Evolutionary conservation across 352 stramenopile genomes (phyloP).

Genomic region (Pythium phragmiticola): DNA sequence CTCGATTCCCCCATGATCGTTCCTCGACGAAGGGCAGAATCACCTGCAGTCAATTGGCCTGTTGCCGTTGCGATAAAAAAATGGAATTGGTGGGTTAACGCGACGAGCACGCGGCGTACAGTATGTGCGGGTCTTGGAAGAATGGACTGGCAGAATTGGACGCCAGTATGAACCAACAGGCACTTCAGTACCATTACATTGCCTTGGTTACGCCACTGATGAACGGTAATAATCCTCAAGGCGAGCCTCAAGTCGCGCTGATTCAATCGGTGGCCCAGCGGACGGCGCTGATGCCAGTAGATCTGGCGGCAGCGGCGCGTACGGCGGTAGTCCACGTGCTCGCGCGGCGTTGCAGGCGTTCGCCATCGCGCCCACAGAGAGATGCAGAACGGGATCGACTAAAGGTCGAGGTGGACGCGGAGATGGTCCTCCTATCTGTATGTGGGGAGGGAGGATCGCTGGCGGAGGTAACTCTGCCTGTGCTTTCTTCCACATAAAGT

Average conservation of each 20-base stretch:
- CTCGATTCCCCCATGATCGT: too few species aligned
- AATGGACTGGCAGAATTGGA: too few species aligned
- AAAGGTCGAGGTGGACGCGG: not conserved
- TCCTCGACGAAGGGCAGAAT: too few species aligned
- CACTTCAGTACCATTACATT: not conserved
- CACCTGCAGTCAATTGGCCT: too few species aligned
- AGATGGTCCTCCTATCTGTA: not conserved
- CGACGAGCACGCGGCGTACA: too few species aligned
- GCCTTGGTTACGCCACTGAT: conserved; percentile 1
- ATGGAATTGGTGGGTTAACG: too few species aligned
- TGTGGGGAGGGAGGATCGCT: not conserved
- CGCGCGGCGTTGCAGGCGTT: conserved; percentile 49
- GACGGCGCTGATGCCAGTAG: conserved; percentile 30
- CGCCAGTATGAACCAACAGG: too few species aligned
- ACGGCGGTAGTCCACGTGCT: conserved; percentile 35
- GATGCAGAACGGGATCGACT: conserved; percentile 5
- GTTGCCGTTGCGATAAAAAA: too few species aligned
- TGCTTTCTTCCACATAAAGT: conserved; percentile 52
- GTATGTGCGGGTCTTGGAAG: too few species aligned
- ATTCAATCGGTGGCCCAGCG: conserved; percentile 40
- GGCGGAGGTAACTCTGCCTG: conserved; percentile 23
- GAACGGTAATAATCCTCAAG: conserved; percentile 56
- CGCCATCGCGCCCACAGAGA: conserved; percentile 49
- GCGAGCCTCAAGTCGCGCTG: conserved; percentile 50
- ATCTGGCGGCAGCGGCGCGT: conserved; percentile 40